These are phyloP conservation scores for Musa schizocarpa DNA, from an alignment of 176 grass and related monocot species.

Conservation along the genomic window DNA sequence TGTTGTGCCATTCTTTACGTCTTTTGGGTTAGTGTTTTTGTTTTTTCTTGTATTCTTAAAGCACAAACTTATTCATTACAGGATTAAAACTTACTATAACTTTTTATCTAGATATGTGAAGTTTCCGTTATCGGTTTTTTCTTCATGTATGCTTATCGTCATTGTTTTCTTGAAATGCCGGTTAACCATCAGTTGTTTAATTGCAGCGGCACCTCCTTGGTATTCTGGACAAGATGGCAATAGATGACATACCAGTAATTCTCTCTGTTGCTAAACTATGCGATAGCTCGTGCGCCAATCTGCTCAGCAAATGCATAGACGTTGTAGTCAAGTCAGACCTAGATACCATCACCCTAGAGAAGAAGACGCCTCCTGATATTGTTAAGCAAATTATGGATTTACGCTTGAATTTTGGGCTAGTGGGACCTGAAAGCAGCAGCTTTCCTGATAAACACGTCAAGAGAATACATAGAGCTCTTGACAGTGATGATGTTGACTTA, in stretches of 20 bases:
- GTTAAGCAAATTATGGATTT: conserved; percentile 51
- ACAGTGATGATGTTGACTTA: conserved; percentile 83
- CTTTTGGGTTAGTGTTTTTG: not conserved
- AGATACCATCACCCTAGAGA: conserved; percentile 69
- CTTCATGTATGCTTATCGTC: not conserved
- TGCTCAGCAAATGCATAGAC: conserved; percentile 56
- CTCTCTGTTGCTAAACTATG: conserved; percentile 67
- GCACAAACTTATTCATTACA: not conserved
- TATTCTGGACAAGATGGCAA: conserved; percentile 59
- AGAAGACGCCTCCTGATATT: conserved; percentile 40
- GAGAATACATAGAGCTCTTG: conserved; percentile 68
- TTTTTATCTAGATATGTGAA: not conserved
- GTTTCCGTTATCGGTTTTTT: not conserved
- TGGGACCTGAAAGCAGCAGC: conserved; percentile 27
- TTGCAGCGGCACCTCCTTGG: conserved; percentile 77
- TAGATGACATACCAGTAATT: conserved; percentile 62
- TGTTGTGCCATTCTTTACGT: too few species aligned
- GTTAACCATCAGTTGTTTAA: not conserved
- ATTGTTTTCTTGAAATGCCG: not conserved
- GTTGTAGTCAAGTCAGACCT: conserved; percentile 49
- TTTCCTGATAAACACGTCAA: conserved; percentile 56
- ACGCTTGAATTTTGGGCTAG: conserved; percentile 39
- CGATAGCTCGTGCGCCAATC: conserved; percentile 36
- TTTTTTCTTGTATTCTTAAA: not conserved
- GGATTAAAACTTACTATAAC: not conserved